These are phyloP conservation scores for Metschnikowia proteae DNA, from an alignment of 805 yeast species.

Conservation along the genomic window DNA sequence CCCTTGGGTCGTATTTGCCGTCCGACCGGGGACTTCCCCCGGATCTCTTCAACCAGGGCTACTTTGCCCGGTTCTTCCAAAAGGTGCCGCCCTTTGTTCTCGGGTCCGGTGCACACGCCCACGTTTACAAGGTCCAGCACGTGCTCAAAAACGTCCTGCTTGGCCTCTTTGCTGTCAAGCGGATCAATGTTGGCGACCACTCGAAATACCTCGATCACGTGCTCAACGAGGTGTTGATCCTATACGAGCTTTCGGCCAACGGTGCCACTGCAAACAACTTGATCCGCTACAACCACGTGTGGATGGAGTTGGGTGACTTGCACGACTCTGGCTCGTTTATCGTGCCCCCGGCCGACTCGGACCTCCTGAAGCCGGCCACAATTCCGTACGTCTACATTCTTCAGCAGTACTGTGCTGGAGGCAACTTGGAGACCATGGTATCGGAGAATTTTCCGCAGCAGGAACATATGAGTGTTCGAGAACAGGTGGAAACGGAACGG, in stretches of 20 bases:
- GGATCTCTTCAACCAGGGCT: conserved; percentile 74
- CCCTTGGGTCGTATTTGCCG: not conserved
- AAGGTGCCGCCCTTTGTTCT: conserved; percentile 48
- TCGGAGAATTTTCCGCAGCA: conserved; percentile 22
- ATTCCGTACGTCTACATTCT: conserved; percentile 75
- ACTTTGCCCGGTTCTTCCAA: conserved; percentile 68
- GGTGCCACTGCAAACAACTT: conserved; percentile 52
- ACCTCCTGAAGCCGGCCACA: not conserved
- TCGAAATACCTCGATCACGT: conserved; percentile 65
- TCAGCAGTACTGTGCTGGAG: conserved; percentile 87
- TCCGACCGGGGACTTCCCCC: conserved; percentile 36
- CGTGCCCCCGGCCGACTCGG: conserved; percentile 10
- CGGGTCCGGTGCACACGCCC: conserved; percentile 84
- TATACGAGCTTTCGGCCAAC: conserved; percentile 48
- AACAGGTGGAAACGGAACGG: conserved; percentile 27
- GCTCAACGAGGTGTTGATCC: conserved; percentile 70
- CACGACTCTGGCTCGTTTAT: conserved; percentile 40
- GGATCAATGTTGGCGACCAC: conserved; percentile 79
- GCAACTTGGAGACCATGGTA: conserved; percentile 69
- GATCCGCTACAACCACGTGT: conserved; percentile 84
- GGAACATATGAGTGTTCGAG: conserved; percentile 22
- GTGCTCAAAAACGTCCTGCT: conserved; percentile 64
- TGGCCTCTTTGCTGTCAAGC: conserved; percentile 81
- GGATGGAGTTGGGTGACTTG: conserved; percentile 71
- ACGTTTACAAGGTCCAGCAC: conserved; percentile 82